These are phyloP conservation scores for Talaromyces sp. DNA, from an alignment of 2,329 filamentous ascomycete genomes.

Conservation along the genomic window DNA sequence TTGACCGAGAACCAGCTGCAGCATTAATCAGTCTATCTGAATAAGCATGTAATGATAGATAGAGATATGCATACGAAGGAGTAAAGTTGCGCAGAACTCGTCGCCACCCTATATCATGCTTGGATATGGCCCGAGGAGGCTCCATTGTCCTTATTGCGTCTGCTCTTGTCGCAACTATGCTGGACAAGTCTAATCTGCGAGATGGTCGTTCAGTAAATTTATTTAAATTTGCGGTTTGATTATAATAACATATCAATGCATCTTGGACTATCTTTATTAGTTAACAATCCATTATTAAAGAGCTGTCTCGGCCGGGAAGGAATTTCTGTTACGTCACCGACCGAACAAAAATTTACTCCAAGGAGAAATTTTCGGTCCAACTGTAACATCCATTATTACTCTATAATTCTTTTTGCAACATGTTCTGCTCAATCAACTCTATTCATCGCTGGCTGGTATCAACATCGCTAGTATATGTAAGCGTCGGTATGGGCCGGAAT, in stretches of 20 bases:
- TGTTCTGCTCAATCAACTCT: neutral
- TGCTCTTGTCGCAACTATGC: too few relatives aligned
- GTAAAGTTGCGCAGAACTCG: slow-evolving; percentile 36
- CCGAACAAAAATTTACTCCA: neutral
- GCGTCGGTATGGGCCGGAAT: neutral
- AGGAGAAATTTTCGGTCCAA: neutral
- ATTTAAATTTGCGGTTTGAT: too few relatives aligned
- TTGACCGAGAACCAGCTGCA: slow-evolving; percentile 38
- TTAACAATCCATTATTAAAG: too few relatives aligned
- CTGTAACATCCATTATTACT: too few relatives aligned
- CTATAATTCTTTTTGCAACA: too few relatives aligned
- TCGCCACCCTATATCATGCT: slow-evolving; percentile 34
- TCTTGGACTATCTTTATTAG: too few relatives aligned
- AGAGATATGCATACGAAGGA: slow-evolving; percentile 35
- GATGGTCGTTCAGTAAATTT: too few relatives aligned
- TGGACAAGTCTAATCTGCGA: too few relatives aligned
- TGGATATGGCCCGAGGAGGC: slow-evolving; percentile 7
- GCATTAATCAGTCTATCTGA: neutral
- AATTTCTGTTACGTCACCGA: neutral
- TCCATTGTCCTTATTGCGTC: neutral
- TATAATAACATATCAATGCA: too few relatives aligned
- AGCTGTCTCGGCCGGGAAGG: neutral
- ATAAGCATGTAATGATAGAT: neutral
- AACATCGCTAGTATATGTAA: neutral
- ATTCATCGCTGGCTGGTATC: neutral